Percentiles rank a stretch among this genome's conserved stretches.
Conservation (phyloP, 2,329 filamentous ascomycete species). For the Claviceps digitariae region DNA sequence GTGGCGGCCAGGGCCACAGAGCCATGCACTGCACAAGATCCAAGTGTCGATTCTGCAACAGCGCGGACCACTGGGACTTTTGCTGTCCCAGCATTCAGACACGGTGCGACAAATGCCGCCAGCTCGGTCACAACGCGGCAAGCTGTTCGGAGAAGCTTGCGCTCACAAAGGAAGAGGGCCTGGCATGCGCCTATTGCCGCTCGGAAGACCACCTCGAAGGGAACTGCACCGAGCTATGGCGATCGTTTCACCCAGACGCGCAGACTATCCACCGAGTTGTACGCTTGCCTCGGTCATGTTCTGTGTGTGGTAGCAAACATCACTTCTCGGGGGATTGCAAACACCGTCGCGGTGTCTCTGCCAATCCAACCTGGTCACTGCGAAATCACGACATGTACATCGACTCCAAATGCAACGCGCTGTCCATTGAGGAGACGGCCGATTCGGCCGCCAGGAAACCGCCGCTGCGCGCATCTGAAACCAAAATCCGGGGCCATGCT, state of each 20-base stretch:
- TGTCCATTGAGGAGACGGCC: constrained; percentile 23
- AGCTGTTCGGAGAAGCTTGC: constrained; percentile 44
- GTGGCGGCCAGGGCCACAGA: constrained; percentile 34
- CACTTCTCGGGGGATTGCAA: constrained; percentile 47
- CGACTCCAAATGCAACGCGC: constrained; percentile 27
- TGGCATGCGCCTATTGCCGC: constrained; percentile 48
- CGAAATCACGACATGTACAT: constrained; percentile 35
- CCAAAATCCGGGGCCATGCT: constrained; percentile 22
- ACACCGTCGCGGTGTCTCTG: constrained; percentile 8
- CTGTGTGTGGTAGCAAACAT: constrained; percentile 36
- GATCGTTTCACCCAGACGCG: constrained; percentile 33
- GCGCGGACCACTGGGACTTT: constrained; percentile 31
- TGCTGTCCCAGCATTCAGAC: constrained; percentile 34
- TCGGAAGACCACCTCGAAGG: constrained; percentile 42
- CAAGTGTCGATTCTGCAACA: constrained; percentile 35
- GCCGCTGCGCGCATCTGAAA: constrained; percentile 13
- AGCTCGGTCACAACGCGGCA: constrained; percentile 42
- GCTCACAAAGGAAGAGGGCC: constrained; percentile 35
- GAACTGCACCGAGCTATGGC: constrained; percentile 48
- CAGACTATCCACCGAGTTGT: constrained; percentile 32
- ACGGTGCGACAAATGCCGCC: constrained; percentile 46
- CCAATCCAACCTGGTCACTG: constrained; percentile 38
- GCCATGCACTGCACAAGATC: constrained; percentile 29
- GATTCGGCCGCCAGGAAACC: constrained; percentile 12
- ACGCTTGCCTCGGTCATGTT: constrained; percentile 39